A percentile compares a stretch with the other conserved stretches of the same genome.
These are phyloP conservation scores for Fusarium scirpi DNA, from an alignment of 2,329 filamentous ascomycete genomes.

Conservation along the genomic window DNA sequence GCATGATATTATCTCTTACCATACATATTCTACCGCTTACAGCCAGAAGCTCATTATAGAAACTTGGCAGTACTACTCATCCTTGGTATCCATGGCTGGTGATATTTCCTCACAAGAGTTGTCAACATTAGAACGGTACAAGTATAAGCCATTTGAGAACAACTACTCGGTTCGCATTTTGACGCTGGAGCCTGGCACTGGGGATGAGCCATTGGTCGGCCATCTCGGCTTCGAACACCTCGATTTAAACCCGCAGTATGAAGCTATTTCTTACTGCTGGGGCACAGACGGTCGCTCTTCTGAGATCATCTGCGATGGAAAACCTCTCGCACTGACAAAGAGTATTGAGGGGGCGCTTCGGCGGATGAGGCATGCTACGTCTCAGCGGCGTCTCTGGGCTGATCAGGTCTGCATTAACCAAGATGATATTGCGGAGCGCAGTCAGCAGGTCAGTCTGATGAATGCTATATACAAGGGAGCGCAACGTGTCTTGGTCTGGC, in stretches of 20 bases:
- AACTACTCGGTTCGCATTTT: constrained; percentile 49
- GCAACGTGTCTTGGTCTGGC: constrained; percentile 52
- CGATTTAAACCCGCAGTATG: constrained; percentile 44
- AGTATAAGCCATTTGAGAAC: constrained; percentile 42
- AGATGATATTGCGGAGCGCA: constrained; percentile 51
- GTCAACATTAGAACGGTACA: constrained; percentile 18
- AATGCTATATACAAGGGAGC: constrained; percentile 53
- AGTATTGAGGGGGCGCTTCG: constrained; percentile 50
- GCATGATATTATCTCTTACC: not conserved
- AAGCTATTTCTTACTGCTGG: constrained; percentile 55
- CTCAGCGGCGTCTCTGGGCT: constrained; percentile 52
- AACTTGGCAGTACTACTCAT: not conserved
- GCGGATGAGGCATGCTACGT: constrained; percentile 45
- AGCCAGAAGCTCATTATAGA: not conserved
- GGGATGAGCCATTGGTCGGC: constrained; percentile 47
- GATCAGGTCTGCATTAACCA: constrained; percentile 59
- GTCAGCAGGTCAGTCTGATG: constrained; percentile 55
- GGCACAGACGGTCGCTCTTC: constrained; percentile 43
- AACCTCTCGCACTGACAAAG: constrained; percentile 46
- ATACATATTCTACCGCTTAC: not conserved
- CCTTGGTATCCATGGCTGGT: constrained; percentile 33
- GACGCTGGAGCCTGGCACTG: constrained; percentile 48
- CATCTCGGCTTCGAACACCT: constrained; percentile 44
- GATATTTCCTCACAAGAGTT: constrained; percentile 1
- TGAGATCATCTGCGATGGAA: constrained; percentile 42